Evolutionary conservation across 179 eudicot species (phyloP), one percentile per base, ranked within the genome.

Genomic region (Actinidia arguta): DNA sequence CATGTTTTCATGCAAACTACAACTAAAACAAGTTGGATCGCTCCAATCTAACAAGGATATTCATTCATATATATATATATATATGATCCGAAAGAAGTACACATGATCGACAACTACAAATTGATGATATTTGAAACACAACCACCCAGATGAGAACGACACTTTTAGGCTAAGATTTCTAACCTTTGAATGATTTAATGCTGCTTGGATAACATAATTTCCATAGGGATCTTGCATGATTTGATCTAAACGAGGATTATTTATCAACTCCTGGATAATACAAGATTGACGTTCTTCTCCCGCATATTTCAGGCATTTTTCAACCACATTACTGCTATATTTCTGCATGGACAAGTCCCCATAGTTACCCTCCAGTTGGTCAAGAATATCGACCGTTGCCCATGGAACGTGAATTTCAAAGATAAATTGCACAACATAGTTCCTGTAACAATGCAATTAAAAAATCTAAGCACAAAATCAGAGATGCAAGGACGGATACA

Each of bases 221-320:
- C 89, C 89, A 70, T 78, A 87, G 10, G 87, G 89, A 74, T 87
- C 89, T 81, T 87, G 89, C 89, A 87, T 79, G 58, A 87, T 87
- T 80, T 84, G 87, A 79, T 82, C 89, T 24, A 87, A 79, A 56
- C 73, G 82, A 47, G 81, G 77, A 80, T 80, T 85, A 48, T 71
- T 79, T 64, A 87, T 82, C 85, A 87, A 79, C 87, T 84, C 87
- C 52, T 76, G 50, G 47, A 87, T 85, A 55, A 87, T 82, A 63
- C 81, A 39, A 83, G 56, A 51, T 54, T 63, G 79, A 3, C 61
- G 63, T 79, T 85, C 89, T 54, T 84, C 89, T 71, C 81, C 82
- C 16, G 87, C 83, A 82, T 82, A 80, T 85, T 87, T 84, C 48
- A 87, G 82, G 82, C 89, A 87, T 80, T 87, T 87, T 62, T 87